phyloP scores from a whole-genome alignment of 78 protist species.

The Dictyostelium brefeldianum region DNA sequence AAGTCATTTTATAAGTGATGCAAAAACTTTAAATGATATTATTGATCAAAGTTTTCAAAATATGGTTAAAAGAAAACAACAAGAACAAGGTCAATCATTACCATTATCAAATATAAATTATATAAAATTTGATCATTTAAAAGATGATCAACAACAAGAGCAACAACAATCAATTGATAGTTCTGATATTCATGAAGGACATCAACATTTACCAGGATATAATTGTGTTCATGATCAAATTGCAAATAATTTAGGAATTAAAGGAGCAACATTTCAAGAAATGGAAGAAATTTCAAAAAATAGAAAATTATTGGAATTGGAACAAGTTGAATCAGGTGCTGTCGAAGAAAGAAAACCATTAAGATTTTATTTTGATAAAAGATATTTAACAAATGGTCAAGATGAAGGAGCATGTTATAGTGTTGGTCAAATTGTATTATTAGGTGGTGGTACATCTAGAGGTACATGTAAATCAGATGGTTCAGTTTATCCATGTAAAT shows the following conservation, averaged over 20 bases:
- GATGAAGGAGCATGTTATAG: constrained; percentile 18
- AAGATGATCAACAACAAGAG: neutral
- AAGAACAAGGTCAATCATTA: neutral
- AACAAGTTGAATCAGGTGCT: neutral
- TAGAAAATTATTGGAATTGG: neutral
- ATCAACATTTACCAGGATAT: constrained; percentile 5
- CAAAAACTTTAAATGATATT: neutral
- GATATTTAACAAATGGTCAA: neutral
- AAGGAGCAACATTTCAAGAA: neutral
- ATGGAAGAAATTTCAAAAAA: neutral
- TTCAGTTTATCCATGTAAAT: neutral
- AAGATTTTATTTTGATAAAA: constrained; percentile 15
- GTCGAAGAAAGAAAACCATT: neutral
- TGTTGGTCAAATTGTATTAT: constrained; percentile 16
- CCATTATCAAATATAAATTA: neutral
- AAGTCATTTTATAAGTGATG: neutral
- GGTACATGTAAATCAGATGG: neutral
- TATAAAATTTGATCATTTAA: neutral
- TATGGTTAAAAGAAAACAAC: neutral
- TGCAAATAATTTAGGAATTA: neutral
- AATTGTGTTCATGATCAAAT: neutral
- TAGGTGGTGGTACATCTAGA: too few species aligned
- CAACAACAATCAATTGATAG: neutral
- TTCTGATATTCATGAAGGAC: neutral
- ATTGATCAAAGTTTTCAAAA: neutral